Percentiles rank a stretch among this genome's conserved stretches.
phyloP scores from a whole-genome alignment of 495 filamentous ascomycete genomes.

The Tuber magnatum region DNA sequence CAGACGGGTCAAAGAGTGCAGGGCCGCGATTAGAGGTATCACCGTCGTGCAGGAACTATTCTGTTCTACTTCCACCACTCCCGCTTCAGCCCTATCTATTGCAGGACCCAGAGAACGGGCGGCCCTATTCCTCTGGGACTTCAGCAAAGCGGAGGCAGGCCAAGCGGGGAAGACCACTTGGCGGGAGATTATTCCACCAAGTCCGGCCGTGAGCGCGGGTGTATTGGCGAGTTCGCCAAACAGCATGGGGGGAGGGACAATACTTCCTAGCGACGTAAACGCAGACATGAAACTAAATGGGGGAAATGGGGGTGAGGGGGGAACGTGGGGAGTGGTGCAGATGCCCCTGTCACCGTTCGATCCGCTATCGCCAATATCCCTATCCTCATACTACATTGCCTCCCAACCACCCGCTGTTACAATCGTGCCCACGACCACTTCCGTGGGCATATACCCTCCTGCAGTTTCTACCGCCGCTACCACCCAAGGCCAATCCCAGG shows the following conservation, averaged over 20 bases:
- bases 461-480: background rate
- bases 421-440: background rate
- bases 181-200: slow-evolving; percentile 28
- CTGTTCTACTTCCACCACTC: slow-evolving; percentile 4
- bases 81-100: slow-evolving; percentile 16
- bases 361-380: slow-evolving; percentile 30
- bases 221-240: slow-evolving; percentile 21
- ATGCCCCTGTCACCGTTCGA: slow-evolving; percentile 31
- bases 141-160: slow-evolving; percentile 35
- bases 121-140: slow-evolving; percentile 40
- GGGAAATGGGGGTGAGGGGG: slow-evolving; percentile 18
- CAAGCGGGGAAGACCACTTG: slow-evolving; percentile 33
- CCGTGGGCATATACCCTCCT: background rate
- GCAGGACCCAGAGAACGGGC: slow-evolving; percentile 24
- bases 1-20: slow-evolving; percentile 30
- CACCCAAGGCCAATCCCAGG: slow-evolving; percentile 15
- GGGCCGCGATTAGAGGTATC: slow-evolving; percentile 37
- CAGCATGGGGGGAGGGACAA: background rate
- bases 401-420: slow-evolving; percentile 6
- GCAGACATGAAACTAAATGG: slow-evolving; percentile 21
- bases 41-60: slow-evolving; percentile 40
- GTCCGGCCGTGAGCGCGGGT: slow-evolving; percentile 13
- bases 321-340: slow-evolving; percentile 7
- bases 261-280: background rate
- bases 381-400: slow-evolving; percentile 26